Conservation (phyloP, 2,329 filamentous ascomycete genomes). For the Alternaria brassicae region DNA sequence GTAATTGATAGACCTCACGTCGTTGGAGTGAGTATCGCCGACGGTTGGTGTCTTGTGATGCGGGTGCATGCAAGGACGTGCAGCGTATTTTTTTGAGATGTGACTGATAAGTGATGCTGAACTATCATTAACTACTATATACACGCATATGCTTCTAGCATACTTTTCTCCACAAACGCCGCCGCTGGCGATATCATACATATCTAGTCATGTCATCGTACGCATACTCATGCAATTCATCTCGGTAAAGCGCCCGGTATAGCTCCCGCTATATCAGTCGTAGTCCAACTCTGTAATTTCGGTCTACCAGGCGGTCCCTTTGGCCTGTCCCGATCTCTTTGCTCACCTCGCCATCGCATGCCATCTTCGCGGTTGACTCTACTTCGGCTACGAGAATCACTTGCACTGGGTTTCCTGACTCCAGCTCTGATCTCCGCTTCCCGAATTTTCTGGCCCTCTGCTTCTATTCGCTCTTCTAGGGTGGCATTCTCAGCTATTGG, state of each 20-base stretch:
- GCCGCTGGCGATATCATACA: not conserved
- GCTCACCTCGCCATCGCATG: slow-evolving; percentile 40
- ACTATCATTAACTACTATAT: not conserved
- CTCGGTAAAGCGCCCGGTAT: slow-evolving; percentile 46
- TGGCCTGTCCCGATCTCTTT: slow-evolving; percentile 7
- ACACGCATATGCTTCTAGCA: slow-evolving; percentile 9
- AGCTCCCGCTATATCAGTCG: slow-evolving; percentile 33
- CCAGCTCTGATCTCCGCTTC: slow-evolving; percentile 48
- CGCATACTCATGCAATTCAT: slow-evolving; percentile 3
- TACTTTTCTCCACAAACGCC: slow-evolving; percentile 1
- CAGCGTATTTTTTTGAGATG: not conserved
- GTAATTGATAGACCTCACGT: not conserved
- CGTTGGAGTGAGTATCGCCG: not conserved
- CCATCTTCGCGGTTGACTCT: slow-evolving; percentile 25
- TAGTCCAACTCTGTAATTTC: slow-evolving; percentile 15
- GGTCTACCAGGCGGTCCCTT: slow-evolving; percentile 18
- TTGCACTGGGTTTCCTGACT: slow-evolving; percentile 26
- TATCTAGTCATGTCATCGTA: slow-evolving; percentile 8
- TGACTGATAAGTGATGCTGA: not conserved
- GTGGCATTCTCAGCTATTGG: slow-evolving; percentile 19
- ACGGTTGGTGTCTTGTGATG: not conserved
- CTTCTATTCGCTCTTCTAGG: slow-evolving; percentile 44
- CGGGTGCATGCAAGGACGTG: not conserved
- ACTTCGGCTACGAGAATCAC: not conserved
- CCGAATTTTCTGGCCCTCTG: slow-evolving; percentile 46